phyloP scores from a whole-genome alignment of 768 basidiomycete species.

The Cystoderma amianthinum region DNA sequence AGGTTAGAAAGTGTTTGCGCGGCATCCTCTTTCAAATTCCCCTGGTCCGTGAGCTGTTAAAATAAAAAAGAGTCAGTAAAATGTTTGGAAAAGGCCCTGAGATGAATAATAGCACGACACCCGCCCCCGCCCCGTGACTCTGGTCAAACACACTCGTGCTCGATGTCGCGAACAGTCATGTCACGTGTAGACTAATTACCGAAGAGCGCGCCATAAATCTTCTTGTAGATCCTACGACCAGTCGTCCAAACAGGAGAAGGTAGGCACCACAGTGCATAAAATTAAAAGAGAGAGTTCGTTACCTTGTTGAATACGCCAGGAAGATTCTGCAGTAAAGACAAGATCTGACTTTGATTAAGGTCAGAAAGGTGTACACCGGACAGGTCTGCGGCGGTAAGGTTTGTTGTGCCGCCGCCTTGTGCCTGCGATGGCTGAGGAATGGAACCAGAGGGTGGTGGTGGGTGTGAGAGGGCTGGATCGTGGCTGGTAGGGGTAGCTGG shows the following conservation, averaged over 20 bases:
- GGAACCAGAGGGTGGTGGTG: slow-evolving; percentile 16
- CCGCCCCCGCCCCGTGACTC: slow-evolving; percentile 30
- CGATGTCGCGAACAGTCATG: slow-evolving; percentile 21
- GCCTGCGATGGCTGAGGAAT: slow-evolving; percentile 20
- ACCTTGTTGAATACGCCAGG: slow-evolving; percentile 54
- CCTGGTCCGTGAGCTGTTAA: slow-evolving; percentile 34
- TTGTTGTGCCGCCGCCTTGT: slow-evolving; percentile 15
- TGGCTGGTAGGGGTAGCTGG: slow-evolving; percentile 27
- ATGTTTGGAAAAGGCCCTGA: slow-evolving; percentile 1
- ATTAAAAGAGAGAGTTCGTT: slow-evolving; percentile 16
- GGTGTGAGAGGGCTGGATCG: slow-evolving; percentile 31
- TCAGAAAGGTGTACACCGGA: slow-evolving; percentile 17
- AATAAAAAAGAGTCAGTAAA: slow-evolving; percentile 1
- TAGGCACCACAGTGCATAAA: slow-evolving; percentile 6
- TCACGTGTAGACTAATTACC: slow-evolving; percentile 27
- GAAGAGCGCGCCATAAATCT: no score
- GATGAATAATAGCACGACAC: slow-evolving; percentile 2
- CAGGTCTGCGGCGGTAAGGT: slow-evolving; percentile 17
- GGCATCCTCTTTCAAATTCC: slow-evolving; percentile 54
- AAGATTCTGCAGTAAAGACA: slow-evolving; percentile 49
- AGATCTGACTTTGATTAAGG: slow-evolving; percentile 51
- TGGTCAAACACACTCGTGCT: slow-evolving; percentile 24
- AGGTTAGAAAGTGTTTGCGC: slow-evolving; percentile 52
- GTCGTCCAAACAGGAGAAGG: slow-evolving; percentile 12
- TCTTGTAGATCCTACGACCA: slow-evolving; percentile 7